A percentile compares a stretch with the other conserved stretches of the same genome.
These are phyloP conservation scores for Zygoascus bituminiphila DNA, from an alignment of 805 yeast genomes.

Conservation along the genomic window DNA sequence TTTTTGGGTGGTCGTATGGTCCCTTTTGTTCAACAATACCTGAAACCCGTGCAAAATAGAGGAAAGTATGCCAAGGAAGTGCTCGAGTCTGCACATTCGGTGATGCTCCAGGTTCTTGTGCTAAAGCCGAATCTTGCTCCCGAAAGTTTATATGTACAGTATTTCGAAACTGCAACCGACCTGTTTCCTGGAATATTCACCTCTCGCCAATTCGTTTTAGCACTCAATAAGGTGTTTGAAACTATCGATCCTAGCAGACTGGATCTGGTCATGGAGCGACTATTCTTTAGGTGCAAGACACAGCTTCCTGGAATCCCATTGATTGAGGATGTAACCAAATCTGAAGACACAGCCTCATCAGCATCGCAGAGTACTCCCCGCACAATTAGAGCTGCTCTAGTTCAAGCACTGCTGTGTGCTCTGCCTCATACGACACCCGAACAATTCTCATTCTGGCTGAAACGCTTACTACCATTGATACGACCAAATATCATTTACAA, in stretches of 20 bases:
- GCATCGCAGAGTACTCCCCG: constrained; percentile 19
- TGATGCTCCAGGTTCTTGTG: constrained; percentile 32
- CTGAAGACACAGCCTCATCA: constrained; percentile 1
- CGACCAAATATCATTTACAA: constrained; percentile 2
- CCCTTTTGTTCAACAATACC: constrained; percentile 22
- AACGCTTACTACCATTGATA: constrained; percentile 30
- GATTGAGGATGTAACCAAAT: constrained; percentile 23
- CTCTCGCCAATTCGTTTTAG: constrained; percentile 46
- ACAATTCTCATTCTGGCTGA: constrained; percentile 40
- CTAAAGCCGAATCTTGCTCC: constrained; percentile 3
- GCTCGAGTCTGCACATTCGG: constrained; percentile 61
- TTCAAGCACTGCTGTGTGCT: constrained; percentile 40
- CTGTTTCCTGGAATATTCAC: constrained; percentile 54
- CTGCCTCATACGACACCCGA: constrained; percentile 45
- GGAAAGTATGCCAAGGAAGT: constrained; percentile 20
- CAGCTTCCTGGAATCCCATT: constrained; percentile 30
- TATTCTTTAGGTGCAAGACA: constrained; percentile 31
- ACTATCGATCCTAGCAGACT: constrained; percentile 26
- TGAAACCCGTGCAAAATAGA: constrained; percentile 10
- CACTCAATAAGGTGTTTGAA: constrained; percentile 48
- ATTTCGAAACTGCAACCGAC: constrained; percentile 38
- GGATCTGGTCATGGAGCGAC: constrained; percentile 33
- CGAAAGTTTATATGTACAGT: constrained; percentile 26
- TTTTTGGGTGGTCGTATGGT: constrained; percentile 30
- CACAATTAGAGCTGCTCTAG: constrained; percentile 40